A percentile compares a stretch with the other conserved stretches of the same genome.
Conservation (phyloP, 164 flowering plant species). For the Amborella trichopoda region DNA sequence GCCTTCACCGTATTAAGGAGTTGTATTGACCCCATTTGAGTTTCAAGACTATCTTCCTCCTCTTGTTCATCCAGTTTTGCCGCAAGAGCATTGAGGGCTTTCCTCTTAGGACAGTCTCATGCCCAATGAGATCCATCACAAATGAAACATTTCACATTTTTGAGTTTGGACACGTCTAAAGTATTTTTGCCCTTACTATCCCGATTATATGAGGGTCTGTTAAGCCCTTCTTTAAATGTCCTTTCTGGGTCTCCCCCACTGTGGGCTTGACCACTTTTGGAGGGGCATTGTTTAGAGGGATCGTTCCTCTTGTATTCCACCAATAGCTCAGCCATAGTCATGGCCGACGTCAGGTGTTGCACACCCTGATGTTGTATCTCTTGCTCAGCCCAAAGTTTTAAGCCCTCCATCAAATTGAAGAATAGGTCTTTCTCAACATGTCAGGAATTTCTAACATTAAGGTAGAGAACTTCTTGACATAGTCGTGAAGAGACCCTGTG, state of each 20-base stretch:
- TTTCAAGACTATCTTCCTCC: no score
- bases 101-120: not conserved
- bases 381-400: not conserved
- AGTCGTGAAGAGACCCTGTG: not conserved
- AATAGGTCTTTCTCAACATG: not conserved
- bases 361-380: not conserved
- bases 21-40: not conserved
- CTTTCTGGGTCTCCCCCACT: no score
- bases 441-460: not conserved
- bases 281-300: not conserved
- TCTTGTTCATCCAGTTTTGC: not conserved
- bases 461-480: conserved; percentile 1
- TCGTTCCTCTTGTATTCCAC: not conserved
- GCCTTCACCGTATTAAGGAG: not conserved
- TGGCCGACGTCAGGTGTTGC: not conserved
- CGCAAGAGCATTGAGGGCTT: not conserved
- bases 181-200: no score
- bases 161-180: not conserved
- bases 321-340: not conserved
- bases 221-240: no score
- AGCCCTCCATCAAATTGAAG: not conserved
- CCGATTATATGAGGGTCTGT: no score
- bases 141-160: not conserved
- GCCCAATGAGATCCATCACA: not conserved
- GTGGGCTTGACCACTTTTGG: not conserved